Conservation (phyloP, 768 basidiomycete species). For the Hypholoma sublateritium region DNA sequence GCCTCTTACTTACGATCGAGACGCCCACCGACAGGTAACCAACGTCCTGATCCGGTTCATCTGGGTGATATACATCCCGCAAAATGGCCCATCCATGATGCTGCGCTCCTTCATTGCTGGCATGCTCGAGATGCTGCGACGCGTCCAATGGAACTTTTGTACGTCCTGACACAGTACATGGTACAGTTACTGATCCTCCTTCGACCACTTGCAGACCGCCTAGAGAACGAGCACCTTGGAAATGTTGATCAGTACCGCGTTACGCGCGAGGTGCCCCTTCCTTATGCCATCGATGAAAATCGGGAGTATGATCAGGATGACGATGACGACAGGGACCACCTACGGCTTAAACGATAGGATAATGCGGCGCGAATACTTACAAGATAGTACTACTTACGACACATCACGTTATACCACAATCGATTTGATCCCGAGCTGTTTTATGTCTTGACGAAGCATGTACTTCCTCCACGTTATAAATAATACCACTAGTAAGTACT, state of each 20-base stretch:
- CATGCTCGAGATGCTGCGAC: slow-evolving; percentile 72
- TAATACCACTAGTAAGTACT: too few species aligned
- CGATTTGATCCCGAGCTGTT: background rate
- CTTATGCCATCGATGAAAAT: slow-evolving; percentile 62
- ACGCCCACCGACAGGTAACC: slow-evolving; percentile 47
- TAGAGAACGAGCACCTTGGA: slow-evolving; percentile 82
- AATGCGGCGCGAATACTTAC: background rate
- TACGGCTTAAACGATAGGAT: background rate
- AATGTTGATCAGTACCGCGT: slow-evolving; percentile 93
- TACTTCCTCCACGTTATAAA: too few species aligned
- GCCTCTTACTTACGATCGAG: background rate
- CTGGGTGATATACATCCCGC: slow-evolving; percentile 80
- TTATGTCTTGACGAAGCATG: background rate
- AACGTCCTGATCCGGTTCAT: slow-evolving; percentile 78
- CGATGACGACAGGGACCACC: slow-evolving; percentile 27
- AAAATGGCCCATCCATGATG: slow-evolving; percentile 42
- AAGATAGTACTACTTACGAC: too few species aligned
- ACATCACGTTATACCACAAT: background rate
- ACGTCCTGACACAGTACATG: slow-evolving; percentile 24
- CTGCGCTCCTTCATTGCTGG: slow-evolving; percentile 68
- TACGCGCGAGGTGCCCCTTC: slow-evolving; percentile 81
- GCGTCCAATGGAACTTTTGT: slow-evolving; percentile 95
- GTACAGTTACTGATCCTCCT: background rate
- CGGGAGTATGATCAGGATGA: slow-evolving; percentile 45
- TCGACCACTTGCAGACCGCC: slow-evolving; percentile 22